These are phyloP conservation scores for Pseudoturritis turrita DNA, from an alignment of 345 rosid genomes.

Conservation along the genomic window DNA sequence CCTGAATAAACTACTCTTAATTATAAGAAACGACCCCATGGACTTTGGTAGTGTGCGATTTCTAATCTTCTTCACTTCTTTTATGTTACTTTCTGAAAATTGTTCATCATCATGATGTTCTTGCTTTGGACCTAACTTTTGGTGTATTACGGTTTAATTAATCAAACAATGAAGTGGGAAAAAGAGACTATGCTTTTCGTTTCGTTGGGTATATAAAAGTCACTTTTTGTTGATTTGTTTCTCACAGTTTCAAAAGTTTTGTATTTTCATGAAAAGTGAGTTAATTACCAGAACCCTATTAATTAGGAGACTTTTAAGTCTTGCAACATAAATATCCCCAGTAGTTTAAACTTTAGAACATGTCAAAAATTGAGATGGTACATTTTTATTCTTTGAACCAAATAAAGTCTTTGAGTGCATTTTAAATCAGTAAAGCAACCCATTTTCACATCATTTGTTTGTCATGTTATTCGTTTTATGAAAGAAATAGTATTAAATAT, in stretches of 20 bases:
- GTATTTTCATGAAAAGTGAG: neutral
- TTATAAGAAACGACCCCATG: neutral
- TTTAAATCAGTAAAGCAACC: neutral
- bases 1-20: neutral
- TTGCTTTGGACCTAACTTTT: slow-evolving; percentile 28
- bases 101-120: slow-evolving; percentile 18
- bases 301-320: neutral
- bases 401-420: neutral
- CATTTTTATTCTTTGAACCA: neutral
- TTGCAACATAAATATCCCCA: neutral
- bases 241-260: neutral
- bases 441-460: neutral
- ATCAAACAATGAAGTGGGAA: slow-evolving; percentile 25
- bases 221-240: slow-evolving; percentile 29
- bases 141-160: slow-evolving; percentile 7
- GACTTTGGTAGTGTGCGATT: slow-evolving; percentile 17
- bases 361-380: neutral
- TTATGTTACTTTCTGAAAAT: slow-evolving; percentile 18
- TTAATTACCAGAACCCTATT: neutral
- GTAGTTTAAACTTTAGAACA: neutral
- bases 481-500: neutral
- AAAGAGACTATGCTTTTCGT: slow-evolving; percentile 23
- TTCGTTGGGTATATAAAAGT: slow-evolving; percentile 26
- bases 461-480: neutral
- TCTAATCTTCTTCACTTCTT: slow-evolving; percentile 10